phyloP scores from a whole-genome alignment of 768 basidiomycete genomes.

The Boletus rubroflammeus region DNA sequence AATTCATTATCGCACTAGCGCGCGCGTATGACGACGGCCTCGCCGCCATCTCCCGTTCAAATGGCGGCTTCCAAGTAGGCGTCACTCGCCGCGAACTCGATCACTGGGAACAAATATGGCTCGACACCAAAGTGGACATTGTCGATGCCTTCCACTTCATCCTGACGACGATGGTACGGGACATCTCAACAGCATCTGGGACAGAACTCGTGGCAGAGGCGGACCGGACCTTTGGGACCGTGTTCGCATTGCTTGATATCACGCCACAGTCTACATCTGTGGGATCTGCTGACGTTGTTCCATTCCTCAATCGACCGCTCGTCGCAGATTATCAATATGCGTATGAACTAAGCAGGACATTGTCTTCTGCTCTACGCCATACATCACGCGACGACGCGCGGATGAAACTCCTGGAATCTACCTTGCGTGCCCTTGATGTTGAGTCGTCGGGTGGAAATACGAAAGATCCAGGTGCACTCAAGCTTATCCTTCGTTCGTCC shows the following conservation, averaged over 20 bases:
- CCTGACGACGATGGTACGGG: slow-evolving; percentile 45
- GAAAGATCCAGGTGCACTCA: slow-evolving; percentile 55
- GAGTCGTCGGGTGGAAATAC: slow-evolving; percentile 8
- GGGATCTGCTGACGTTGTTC: slow-evolving; percentile 31
- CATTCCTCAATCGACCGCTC: slow-evolving; percentile 66
- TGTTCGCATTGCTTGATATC: slow-evolving; percentile 57
- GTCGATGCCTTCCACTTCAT: slow-evolving; percentile 67
- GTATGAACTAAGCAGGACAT: slow-evolving; percentile 53
- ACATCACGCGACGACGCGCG: slow-evolving; percentile 54
- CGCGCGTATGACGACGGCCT: slow-evolving; percentile 59
- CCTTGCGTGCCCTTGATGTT: slow-evolving; percentile 41
- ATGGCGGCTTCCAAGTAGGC: slow-evolving; percentile 48
- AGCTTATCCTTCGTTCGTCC: slow-evolving; percentile 59
- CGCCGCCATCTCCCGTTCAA: slow-evolving; percentile 49
- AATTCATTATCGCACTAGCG: slow-evolving; percentile 56
- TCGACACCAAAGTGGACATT: slow-evolving; percentile 69
- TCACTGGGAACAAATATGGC: slow-evolving; percentile 70
- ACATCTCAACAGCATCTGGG: slow-evolving; percentile 44
- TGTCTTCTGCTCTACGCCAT: slow-evolving; percentile 43
- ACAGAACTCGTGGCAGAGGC: slow-evolving; percentile 42
- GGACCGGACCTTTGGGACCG: slow-evolving; percentile 52
- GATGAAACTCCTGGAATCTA: slow-evolving; percentile 52
- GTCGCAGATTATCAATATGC: slow-evolving; percentile 70
- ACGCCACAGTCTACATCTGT: slow-evolving; percentile 20
- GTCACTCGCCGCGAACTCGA: slow-evolving; percentile 37